Base-by-base conservation (phyloP, 345 rosid species). In the Streptanthus diversifolius region DNA sequence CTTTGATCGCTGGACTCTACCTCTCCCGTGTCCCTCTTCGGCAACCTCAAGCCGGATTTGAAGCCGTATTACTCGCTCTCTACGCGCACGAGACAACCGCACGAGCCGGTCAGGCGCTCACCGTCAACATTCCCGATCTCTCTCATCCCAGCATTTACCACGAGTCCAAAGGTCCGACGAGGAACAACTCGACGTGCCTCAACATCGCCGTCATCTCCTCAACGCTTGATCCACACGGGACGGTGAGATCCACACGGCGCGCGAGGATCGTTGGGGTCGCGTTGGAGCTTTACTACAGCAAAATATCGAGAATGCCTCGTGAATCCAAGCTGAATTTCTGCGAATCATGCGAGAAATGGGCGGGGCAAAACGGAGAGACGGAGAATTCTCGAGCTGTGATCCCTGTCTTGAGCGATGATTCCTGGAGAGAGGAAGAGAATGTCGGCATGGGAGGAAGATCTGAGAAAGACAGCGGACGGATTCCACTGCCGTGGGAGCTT, bases 241-340 rank as follows among this genome's bases (percentile, higher is more conserved):
- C 89, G 0, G 86, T 89, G 30, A 76, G 95, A 72, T 89, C 98
- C 33, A 86, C 93, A 0, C 75, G 84, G 9, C 78, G 95, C 0
- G 90, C 92, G 0, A 77, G 95, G 77, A 88, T 91, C 19, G 89
- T 88, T 0, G 91, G 92, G 0, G 96, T 93, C 2, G 85, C 96
- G 0, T 54, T 93, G 52, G 98, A 93, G 70, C 73, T 91, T 11
- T 93, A 87, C 41, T 86, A 82, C 52, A 80, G 84, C 48, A 86
- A 79, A 65, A 83, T 88, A 8, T 56, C 88, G 32, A 70, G 51
- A 2, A 83, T 89, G 85, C 90, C 95, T 0, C 68, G 79, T 0
- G 83, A 25, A 12, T 93, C 98, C 0, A 93, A 91, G 80, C 56
- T 87, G 4, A 90, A 88, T 5, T 88, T 91, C 77, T 91, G 92